Evolutionary conservation across 1,284 basidiomycete species (phyloP), one percentile per base, ranked within the genome.

Genomic region (Ganoderma lingzhi): DNA sequence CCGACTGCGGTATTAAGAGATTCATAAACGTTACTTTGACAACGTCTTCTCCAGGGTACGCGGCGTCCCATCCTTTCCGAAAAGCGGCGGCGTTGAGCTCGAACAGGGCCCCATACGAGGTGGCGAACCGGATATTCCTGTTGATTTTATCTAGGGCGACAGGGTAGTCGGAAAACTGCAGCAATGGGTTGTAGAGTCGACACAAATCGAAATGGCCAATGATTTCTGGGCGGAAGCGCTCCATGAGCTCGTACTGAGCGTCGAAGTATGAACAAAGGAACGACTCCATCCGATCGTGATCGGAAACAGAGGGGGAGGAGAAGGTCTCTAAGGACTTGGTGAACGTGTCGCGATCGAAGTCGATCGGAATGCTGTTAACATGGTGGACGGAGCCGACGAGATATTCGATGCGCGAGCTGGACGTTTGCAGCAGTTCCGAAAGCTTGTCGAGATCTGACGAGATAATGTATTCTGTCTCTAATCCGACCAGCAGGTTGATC

Each of bases 361-460:
- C 97, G 81, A 99, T 98, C 2, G 97, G 96, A 28, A 96, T 88
- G 15, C 85, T 86, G 75, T 92, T 88, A 76, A 96, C 95, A 77
- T 99, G 98, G 79, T 99, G 98, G 8, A 99, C 85, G 60, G 93
- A 96, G 6, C 98, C 97, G 64, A 99, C 95, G 75, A 99, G 80
- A 80, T 96, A 99, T 78, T 99, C 93, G 70, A 99, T 89, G 63
- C 84, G 83, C 62, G 77, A 78, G 15, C 79, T 79, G 69, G 87
- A 78, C 63, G 76, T 77, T 62, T 82, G 73, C 23, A 91, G 80
- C 48, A 92, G 81, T 6, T 76, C 72, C 19, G 85, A 79, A 51
- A 98, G 84, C 23, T 83, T 81, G 70, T 87, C 83, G 35, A 96
- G 84, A 79, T 95, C 95, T 10, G 83, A 76, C 5, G 81, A 66